A percentile compares a stretch with the other conserved stretches of the same genome.
Evolutionary conservation across 2,329 filamentous ascomycete genomes (phyloP).

Genomic region (Alternaria gaisen): DNA sequence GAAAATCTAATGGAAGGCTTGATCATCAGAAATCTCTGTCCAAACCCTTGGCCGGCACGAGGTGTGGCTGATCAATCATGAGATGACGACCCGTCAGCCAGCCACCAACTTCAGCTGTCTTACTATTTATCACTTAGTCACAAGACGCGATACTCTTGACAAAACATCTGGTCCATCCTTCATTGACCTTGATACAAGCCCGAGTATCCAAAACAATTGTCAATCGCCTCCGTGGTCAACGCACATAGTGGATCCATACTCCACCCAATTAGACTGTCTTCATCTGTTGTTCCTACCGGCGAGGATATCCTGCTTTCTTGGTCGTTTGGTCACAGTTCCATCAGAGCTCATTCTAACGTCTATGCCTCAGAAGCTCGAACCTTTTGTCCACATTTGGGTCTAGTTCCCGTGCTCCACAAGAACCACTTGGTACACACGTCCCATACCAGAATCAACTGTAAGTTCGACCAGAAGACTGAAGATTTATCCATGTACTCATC

Average conservation of each 20-base stretch:
- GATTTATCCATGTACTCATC: neutral
- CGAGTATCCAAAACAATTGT: neutral
- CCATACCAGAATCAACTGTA: neutral
- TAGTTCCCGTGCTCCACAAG: neutral
- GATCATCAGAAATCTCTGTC: neutral
- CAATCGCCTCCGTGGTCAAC: neutral
- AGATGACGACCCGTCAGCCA: neutral
- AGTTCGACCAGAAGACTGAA: neutral
- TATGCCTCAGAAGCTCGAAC: neutral
- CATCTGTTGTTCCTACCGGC: rapidly evolving
- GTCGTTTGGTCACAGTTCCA: neutral
- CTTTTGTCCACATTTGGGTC: neutral
- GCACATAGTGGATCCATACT: neutral
- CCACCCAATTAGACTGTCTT: rapidly evolving
- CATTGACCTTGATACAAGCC: neutral
- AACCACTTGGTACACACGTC: neutral
- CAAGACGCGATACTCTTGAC: neutral
- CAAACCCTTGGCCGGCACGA: neutral
- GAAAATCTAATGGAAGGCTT: neutral
- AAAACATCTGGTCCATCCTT: neutral
- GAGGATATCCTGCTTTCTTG: neutral
- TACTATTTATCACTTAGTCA: neutral
- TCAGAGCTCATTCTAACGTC: neutral
- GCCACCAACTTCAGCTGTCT: neutral
- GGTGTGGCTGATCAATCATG: neutral